These are phyloP conservation scores for Byssoonygena ceratinophila DNA, from an alignment of 2,329 filamentous ascomycete genomes.

Conservation along the genomic window DNA sequence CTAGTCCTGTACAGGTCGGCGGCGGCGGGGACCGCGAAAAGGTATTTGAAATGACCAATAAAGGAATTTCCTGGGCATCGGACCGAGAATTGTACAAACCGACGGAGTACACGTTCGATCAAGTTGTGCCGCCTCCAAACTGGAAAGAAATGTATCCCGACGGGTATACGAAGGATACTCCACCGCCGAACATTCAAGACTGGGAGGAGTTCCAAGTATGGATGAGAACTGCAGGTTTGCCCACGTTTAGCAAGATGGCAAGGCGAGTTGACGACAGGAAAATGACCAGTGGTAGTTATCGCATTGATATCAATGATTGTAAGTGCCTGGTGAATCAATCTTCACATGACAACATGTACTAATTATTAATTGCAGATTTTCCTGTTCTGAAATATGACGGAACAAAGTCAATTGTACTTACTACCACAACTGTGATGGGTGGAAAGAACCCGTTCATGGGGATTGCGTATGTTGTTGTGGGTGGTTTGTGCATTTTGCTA, in stretches of 20 bases:
- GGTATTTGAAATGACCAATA: constrained; percentile 65
- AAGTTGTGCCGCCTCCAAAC: constrained; percentile 75
- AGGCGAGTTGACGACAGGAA: constrained; percentile 62
- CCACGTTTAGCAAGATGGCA: constrained; percentile 88
- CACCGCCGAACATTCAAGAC: constrained; percentile 60
- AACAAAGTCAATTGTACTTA: constrained; percentile 80
- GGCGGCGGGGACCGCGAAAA: constrained; percentile 39
- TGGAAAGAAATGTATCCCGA: constrained; percentile 63
- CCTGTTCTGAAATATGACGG: constrained; percentile 67
- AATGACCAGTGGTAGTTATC: constrained; percentile 63
- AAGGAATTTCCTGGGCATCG: constrained; percentile 74
- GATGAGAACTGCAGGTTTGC: constrained; percentile 95
- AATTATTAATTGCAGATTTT: constrained; percentile 52
- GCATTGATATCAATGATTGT: constrained; percentile 69
- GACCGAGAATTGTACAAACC: constrained; percentile 69
- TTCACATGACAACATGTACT: background rate
- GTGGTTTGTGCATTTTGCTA: constrained; percentile 81
- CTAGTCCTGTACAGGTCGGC: constrained; percentile 52
- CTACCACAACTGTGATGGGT: constrained; percentile 83
- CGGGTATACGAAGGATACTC: constrained; percentile 54
- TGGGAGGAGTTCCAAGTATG: constrained; percentile 91
- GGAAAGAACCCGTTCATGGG: constrained; percentile 92
- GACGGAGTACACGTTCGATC: constrained; percentile 52
- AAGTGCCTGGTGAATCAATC: constrained; percentile 33
- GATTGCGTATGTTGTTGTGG: constrained; percentile 90